phyloP scores from a whole-genome alignment of 2,329 filamentous ascomycete species.

The Chaetomiaceae sp. region DNA sequence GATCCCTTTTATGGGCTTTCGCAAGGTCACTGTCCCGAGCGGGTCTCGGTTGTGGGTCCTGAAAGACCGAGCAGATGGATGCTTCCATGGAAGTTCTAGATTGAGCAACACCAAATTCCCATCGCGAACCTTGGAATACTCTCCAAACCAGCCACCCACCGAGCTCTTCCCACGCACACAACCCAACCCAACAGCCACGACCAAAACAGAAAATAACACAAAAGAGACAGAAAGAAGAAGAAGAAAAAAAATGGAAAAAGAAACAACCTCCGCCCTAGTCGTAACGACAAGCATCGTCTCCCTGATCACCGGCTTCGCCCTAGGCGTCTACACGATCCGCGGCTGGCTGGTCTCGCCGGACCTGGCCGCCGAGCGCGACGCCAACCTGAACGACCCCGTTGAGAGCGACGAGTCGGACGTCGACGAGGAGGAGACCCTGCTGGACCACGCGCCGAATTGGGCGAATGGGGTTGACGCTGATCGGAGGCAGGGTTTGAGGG shows the following conservation, averaged over 20 bases:
- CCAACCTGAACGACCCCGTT: conserved; percentile 54
- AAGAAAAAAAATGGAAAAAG: background rate
- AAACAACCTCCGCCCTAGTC: conserved; percentile 42
- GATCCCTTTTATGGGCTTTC: too few relatives aligned
- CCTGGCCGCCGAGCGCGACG: conserved; percentile 52
- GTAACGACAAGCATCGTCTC: conserved; percentile 70
- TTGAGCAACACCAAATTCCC: too few relatives aligned
- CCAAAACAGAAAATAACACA: background rate
- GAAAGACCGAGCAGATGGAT: too few relatives aligned
- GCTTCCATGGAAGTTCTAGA: too few relatives aligned
- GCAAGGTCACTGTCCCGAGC: too few relatives aligned
- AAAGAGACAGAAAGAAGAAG: too few relatives aligned
- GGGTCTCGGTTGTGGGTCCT: too few relatives aligned
- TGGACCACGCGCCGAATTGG: conserved; percentile 67
- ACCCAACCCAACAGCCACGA: background rate
- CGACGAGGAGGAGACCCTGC: conserved; percentile 52
- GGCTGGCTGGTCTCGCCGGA: conserved; percentile 55
- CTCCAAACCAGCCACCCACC: background rate
- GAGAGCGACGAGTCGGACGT: conserved; percentile 67
- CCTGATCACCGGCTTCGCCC: conserved; percentile 71
- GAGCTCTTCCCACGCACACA: background rate
- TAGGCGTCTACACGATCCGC: conserved; percentile 67
- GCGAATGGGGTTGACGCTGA: conserved; percentile 57
- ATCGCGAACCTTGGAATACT: background rate
- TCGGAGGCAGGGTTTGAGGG: conserved; percentile 49